Base-by-base conservation (phyloP, 352 stramenopile genomes). In the Plasmopara muralis region DNA sequence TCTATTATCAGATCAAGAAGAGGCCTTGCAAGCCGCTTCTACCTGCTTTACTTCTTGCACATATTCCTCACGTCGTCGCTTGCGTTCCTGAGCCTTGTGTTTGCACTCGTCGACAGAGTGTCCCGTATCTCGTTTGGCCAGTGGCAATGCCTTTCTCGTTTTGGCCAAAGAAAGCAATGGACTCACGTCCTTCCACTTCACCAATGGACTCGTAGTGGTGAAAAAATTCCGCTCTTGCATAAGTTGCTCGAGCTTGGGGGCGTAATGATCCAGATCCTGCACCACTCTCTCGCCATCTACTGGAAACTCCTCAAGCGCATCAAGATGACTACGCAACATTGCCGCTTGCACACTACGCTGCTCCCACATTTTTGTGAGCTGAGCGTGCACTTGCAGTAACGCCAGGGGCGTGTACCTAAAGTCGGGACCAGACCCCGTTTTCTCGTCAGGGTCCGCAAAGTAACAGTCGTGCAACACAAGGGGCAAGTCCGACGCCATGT, bases 401-500 rank as follows among this genome's bases (percentile, higher is more conserved):
- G 77, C 79, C 13, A 90, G 56, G 5, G 83, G 83, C 33, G 81
- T 83, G 75, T 93, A 66, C 49, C 77, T 51, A 46, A 97, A 95
- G 34, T 70, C 30, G 34, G 64, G 64, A 12, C 64, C 60, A 20
- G 52, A 15, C 20, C 37, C 30, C 15, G 57, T 45, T 15, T 15
- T 29, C 16, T 63, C 49, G 16, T 61, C 31, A 10, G 64, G 60
- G 61, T 91, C 79, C 12, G 84, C 72, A 65, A 97, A 99, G 40
- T 80, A 72, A 68, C 97, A 99, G 57, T 97, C 82, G 64, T 99
- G 96, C 7, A 99, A 70, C n/a, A 99, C 94, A 47, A 99, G 84
- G 37, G 95, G 93, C 13, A 77, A 63, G 47, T 99, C 96, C 6
- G 84, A 73, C 0, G 97, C 96, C 77, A 99, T 94, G 35, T 95